A percentile compares a stretch with the other conserved stretches of the same genome.
Conservation (phyloP, 208 protist genomes). For the Pavlovales sp. region DNA sequence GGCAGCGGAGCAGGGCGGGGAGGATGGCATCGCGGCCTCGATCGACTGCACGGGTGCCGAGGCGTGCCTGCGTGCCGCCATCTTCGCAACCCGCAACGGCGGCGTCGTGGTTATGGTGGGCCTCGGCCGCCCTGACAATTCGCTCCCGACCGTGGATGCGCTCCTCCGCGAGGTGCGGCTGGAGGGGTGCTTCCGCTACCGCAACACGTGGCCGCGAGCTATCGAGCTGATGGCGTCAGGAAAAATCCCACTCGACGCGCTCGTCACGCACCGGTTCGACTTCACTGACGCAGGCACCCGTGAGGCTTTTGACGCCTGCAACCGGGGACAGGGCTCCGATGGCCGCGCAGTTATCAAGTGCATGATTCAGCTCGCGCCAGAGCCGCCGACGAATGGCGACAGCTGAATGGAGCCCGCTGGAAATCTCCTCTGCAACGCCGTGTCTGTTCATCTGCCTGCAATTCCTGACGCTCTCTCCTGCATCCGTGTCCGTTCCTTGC, state of each 20-base stretch:
- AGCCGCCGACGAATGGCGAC: too few relatives aligned
- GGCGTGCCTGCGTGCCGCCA: background rate
- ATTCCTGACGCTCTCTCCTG: too few relatives aligned
- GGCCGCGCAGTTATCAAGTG: background rate
- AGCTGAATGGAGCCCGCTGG: too few relatives aligned
- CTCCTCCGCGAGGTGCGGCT: background rate
- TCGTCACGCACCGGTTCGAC: background rate
- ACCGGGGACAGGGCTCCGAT: background rate
- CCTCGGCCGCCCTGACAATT: background rate
- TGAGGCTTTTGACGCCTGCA: background rate
- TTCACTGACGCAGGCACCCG: background rate
- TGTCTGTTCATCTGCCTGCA: too few relatives aligned
- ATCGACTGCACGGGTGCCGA: background rate
- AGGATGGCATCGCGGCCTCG: background rate
- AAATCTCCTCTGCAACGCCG: too few relatives aligned
- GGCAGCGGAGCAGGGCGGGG: too few relatives aligned
- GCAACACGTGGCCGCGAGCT: background rate
- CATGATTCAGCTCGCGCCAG: background rate
- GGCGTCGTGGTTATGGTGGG: background rate
- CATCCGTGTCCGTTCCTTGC: too few relatives aligned
- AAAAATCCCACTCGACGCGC: background rate
- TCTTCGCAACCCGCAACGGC: background rate
- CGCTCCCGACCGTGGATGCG: background rate
- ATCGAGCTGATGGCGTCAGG: background rate
- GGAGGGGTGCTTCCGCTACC: background rate